These are phyloP conservation scores for Boletus smithii DNA, from an alignment of 1,284 basidiomycete genomes.

Conservation along the genomic window DNA sequence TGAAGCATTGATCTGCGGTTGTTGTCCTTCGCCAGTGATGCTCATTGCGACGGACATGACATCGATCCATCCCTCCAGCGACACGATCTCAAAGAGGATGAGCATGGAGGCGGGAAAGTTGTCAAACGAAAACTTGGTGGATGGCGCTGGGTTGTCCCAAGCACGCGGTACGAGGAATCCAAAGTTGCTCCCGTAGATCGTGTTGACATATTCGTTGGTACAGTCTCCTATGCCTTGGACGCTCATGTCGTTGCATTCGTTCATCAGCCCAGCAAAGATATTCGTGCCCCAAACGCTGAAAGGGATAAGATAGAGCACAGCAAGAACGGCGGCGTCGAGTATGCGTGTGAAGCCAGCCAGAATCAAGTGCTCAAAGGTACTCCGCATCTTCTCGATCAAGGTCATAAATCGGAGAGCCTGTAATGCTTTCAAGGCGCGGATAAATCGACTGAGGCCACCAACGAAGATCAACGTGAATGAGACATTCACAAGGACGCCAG, in stretches of 20 bases:
- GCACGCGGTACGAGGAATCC: slow-evolving; percentile 78
- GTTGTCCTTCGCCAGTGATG: slow-evolving; percentile 67
- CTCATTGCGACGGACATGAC: slow-evolving; percentile 84
- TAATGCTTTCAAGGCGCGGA: slow-evolving; percentile 86
- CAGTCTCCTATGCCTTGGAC: slow-evolving; percentile 65
- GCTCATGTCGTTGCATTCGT: slow-evolving; percentile 77
- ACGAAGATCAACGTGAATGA: slow-evolving; percentile 75
- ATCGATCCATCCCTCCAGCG: slow-evolving; percentile 93
- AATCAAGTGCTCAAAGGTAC: slow-evolving; percentile 89
- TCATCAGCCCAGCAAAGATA: slow-evolving; percentile 86
- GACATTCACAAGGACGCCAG: slow-evolving; percentile 81
- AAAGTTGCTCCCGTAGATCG: slow-evolving; percentile 52
- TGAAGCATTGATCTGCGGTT: slow-evolving; percentile 70
- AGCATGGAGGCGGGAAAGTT: slow-evolving; percentile 82
- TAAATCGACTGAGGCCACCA: slow-evolving; percentile 78
- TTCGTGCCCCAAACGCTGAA: slow-evolving; percentile 98
- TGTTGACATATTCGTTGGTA: slow-evolving; percentile 71
- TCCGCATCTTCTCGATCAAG: slow-evolving; percentile 80
- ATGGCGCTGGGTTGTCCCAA: slow-evolving; percentile 85
- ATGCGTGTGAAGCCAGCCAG: slow-evolving; percentile 87
- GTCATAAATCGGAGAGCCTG: slow-evolving; percentile 90
- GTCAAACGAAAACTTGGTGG: slow-evolving; percentile 90
- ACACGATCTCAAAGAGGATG: slow-evolving; percentile 96
- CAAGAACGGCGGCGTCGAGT: slow-evolving; percentile 88
- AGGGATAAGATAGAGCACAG: slow-evolving; percentile 93